Conservation (phyloP, 1,284 basidiomycete species). For the Stereum hirsutum region DNA sequence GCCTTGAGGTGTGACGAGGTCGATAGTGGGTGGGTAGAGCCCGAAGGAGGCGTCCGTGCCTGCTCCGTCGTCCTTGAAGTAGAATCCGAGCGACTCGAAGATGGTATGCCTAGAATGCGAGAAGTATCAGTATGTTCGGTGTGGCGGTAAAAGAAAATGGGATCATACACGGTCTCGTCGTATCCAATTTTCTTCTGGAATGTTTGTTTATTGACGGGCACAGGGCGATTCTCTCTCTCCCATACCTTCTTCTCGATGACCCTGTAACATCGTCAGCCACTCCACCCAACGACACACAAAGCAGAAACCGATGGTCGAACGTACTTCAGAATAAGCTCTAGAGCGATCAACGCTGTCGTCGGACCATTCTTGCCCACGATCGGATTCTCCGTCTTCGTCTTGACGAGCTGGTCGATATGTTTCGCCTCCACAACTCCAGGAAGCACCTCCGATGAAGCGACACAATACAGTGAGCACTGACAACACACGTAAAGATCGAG, state of each 20-base stretch:
- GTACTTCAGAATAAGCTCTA: conserved; percentile 64
- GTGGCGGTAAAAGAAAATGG: background rate
- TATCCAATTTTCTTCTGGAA: conserved; percentile 64
- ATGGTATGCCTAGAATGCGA: conserved; percentile 31
- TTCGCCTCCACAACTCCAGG: conserved; percentile 59
- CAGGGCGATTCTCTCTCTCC: conserved; percentile 51
- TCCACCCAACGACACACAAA: background rate
- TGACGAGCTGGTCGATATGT: conserved; percentile 33
- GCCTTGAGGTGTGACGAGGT: conserved; percentile 34
- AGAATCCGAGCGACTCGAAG: conserved; percentile 54
- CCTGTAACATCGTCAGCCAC: conserved; percentile 24
- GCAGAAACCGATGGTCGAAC: conserved; percentile 15
- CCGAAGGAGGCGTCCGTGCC: conserved; percentile 22
- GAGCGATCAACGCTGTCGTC: conserved; percentile 39
- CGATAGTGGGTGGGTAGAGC: conserved; percentile 47
- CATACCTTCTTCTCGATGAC: conserved; percentile 67
- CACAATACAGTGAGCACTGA: conserved; percentile 66
- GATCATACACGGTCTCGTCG: conserved; percentile 46
- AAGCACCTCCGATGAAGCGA: conserved; percentile 59
- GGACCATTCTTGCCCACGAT: conserved; percentile 31
- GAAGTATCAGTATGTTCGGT: background rate
- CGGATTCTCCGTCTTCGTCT: conserved; percentile 32
- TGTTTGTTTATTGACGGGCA: conserved; percentile 41
- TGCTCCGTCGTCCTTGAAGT: conserved; percentile 18
- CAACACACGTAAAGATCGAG: conserved; percentile 76